Base-by-base conservation (phyloP, 768 basidiomycete genomes). In the Neoboletus magnificus region DNA sequence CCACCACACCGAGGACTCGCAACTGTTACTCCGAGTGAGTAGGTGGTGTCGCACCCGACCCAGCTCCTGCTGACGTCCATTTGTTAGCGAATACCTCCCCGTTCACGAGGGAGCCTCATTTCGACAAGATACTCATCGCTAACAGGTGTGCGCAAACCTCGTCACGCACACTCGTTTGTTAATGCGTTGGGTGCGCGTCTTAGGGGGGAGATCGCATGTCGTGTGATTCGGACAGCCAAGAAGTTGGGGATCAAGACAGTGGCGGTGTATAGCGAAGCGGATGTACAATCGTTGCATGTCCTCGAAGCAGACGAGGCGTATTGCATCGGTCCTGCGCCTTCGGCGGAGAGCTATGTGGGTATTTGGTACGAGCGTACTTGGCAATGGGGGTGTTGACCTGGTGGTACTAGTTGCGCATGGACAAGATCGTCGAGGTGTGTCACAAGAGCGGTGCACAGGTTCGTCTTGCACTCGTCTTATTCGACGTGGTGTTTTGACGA, bases 161-260 rank as follows among this genome's bases (percentile, higher is more conserved):
- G 9, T 37, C 40, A 9, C 7, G 13, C 27, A 12, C 25, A 32
- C 12, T 39, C 12, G 13, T 42, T 27, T 35, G 25, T 30, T 54
- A 22, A 35, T 37, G 45, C 12, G 55, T 23, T 33, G 42, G 16
- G 56, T 20, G 5, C 51, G 2, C 29, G 3, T 44, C 35, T 15
- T 58, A 96, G 93, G 71, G 94, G 94, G 45, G 94, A 98, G 73
- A 98, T 98, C 59, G 93, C 94, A 6, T 97, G 95, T 70, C 86
- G 94, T 20, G 91, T 98, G 42, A 96, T 96, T 52, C 86, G 90
- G 25, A 96, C 94, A 0, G 91, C 92, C 3, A 84, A 79, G 70
- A 89, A 88, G 66, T 76, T 97, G 4, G 94, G 95, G 0, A 87
- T 97, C 68, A 86, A 82, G 78, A 93, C 91, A 0, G 94, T 97